Conservation (phyloP, 805 yeast species). For the Lipomyces spencermartinsiae region DNA sequence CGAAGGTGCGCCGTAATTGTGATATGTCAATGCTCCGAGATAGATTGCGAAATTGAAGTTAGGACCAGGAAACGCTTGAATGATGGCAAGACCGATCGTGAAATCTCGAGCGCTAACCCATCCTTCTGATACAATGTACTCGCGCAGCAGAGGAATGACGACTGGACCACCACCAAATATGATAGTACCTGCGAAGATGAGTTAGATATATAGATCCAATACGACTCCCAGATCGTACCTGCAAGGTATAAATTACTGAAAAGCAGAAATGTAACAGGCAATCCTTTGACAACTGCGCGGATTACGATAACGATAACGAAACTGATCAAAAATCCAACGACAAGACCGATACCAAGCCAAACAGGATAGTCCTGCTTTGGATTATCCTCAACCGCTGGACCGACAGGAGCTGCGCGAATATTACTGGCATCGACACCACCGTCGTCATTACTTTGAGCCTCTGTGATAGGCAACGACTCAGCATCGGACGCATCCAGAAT, state of each 20-base stretch:
- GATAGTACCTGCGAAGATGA: slow-evolving; percentile 20
- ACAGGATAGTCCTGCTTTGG: slow-evolving; percentile 22
- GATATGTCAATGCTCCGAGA: slow-evolving; percentile 34
- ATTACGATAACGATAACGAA: slow-evolving; percentile 31
- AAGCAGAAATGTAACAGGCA: slow-evolving; percentile 28
- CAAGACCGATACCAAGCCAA: slow-evolving; percentile 25
- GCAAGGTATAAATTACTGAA: slow-evolving; percentile 34
- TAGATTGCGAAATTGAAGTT: slow-evolving; percentile 36
- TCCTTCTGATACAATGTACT: slow-evolving; percentile 33
- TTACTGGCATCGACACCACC: slow-evolving; percentile 27
- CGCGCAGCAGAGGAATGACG: slow-evolving; percentile 35
- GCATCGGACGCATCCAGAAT: slow-evolving; percentile 5
- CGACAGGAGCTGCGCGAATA: slow-evolving; percentile 21
- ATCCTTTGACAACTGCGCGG: slow-evolving; percentile 17
- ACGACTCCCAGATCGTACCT: slow-evolving; percentile 9
- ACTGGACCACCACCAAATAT: slow-evolving; percentile 37
- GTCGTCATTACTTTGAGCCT: neutral
- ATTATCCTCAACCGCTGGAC: neutral
- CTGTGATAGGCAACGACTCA: slow-evolving; percentile 1
- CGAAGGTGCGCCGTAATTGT: slow-evolving; percentile 24
- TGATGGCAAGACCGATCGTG: slow-evolving; percentile 31
- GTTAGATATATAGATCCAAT: neutral
- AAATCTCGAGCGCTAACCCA: slow-evolving; percentile 36
- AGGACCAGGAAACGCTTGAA: slow-evolving; percentile 37
- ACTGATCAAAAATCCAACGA: slow-evolving; percentile 21